Percentiles rank a stretch among this genome's conserved stretches.
These are phyloP conservation scores for Thymus mandschuricus DNA, from an alignment of 257 asterid genomes.

Conservation along the genomic window DNA sequence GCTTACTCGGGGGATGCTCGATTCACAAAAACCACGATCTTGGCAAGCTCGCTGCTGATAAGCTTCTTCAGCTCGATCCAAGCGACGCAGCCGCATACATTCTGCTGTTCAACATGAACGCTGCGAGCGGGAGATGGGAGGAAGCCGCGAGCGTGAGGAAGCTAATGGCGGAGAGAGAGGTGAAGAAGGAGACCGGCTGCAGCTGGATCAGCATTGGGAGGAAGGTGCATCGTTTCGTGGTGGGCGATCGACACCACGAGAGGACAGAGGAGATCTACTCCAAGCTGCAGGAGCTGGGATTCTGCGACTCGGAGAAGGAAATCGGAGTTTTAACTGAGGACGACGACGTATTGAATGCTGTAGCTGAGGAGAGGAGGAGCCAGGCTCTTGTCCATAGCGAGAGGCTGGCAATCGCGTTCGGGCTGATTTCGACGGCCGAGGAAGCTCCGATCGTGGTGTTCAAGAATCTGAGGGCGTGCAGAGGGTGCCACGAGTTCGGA, in stretches of 20 bases:
- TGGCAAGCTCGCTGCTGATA: constrained; percentile 58
- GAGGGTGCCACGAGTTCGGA: constrained; percentile 61
- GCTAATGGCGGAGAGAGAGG: constrained; percentile 48
- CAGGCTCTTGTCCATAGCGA: constrained; percentile 61
- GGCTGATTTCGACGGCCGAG: constrained; percentile 45
- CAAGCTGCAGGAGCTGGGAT: constrained; percentile 43
- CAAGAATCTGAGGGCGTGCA: constrained; percentile 69
- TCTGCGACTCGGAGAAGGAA: constrained; percentile 8
- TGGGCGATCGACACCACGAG: constrained; percentile 58
- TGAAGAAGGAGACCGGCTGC: constrained; percentile 53
- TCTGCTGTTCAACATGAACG: constrained; percentile 56
- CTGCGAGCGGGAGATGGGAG: constrained; percentile 41
- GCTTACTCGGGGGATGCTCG: constrained; percentile 56
- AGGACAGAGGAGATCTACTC: constrained; percentile 50
- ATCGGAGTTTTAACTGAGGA: constrained; percentile 33
- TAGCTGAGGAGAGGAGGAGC: constrained; percentile 39
- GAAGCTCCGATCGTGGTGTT: constrained; percentile 44
- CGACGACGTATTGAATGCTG: constrained; percentile 11
- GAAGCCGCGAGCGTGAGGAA: constrained; percentile 52
- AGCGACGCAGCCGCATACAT: constrained; percentile 54
- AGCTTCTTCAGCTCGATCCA: constrained; percentile 56
- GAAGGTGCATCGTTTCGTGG: constrained; percentile 52
- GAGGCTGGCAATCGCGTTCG: constrained; percentile 67
- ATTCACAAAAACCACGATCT: constrained; percentile 51
- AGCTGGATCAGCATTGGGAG: constrained; percentile 60